Conservation (phyloP, 768 basidiomycete species). For the Baorangia bicolor region DNA sequence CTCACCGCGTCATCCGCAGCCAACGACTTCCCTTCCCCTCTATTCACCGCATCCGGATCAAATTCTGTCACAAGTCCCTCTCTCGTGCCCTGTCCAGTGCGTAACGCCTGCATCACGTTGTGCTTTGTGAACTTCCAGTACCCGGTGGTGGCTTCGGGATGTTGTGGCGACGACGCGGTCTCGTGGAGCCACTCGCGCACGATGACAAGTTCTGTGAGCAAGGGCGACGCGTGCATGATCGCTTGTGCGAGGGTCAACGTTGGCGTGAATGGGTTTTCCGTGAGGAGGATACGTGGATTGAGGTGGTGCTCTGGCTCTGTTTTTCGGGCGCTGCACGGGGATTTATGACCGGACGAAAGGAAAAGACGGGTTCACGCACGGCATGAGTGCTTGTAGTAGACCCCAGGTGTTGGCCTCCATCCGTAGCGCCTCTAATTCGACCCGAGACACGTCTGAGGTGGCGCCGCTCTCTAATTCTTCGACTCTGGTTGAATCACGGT, state of each 20-base stretch:
- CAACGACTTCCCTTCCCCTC: slow-evolving; percentile 56
- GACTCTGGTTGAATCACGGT: slow-evolving; percentile 39
- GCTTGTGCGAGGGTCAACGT: slow-evolving; percentile 72
- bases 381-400: slow-evolving; percentile 73
- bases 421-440: slow-evolving; percentile 61
- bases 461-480: slow-evolving; percentile 47
- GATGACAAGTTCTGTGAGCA: slow-evolving; percentile 73
- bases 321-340: slow-evolving; percentile 58
- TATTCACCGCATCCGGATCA: slow-evolving; percentile 78
- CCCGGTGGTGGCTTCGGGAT: slow-evolving; percentile 73
- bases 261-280: slow-evolving; percentile 80
- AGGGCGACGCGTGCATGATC: slow-evolving; percentile 63
- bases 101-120: slow-evolving; percentile 61
- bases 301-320: slow-evolving; percentile 48
- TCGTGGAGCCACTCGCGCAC: slow-evolving; percentile 91
- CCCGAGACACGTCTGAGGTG: slow-evolving; percentile 38
- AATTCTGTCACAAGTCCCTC: slow-evolving; percentile 61
- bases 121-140: slow-evolving; percentile 86
- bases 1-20: slow-evolving; percentile 79
- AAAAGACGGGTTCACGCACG: slow-evolving; percentile 45
- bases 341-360: background rate
- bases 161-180: slow-evolving; percentile 56
- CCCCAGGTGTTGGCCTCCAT: slow-evolving; percentile 85
- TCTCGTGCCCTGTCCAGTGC: slow-evolving; percentile 45
- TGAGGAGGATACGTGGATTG: slow-evolving; percentile 54